Evolutionary conservation across 805 yeast species (phyloP), one percentile per base, ranked within the genome.

Genomic region (Pichia membranifaciens): DNA sequence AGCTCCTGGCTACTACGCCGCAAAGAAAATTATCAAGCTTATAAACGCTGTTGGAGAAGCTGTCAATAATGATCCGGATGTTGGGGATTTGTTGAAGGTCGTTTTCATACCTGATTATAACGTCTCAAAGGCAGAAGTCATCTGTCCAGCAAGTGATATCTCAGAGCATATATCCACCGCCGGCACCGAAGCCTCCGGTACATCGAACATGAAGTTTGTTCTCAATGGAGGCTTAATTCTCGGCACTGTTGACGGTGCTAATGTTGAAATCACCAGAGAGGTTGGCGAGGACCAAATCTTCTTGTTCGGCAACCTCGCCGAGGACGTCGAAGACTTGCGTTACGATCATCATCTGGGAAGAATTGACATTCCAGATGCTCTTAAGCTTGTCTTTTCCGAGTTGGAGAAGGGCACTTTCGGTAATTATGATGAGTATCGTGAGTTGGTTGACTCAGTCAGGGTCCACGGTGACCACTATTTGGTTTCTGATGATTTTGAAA

Each of bases 1-100:
- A 50, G 97, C 97, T 10, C 97, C 97, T n/a, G 97, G 97, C 54
- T 89, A 89, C 66, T 89, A 87, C 70, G 87, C 89, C 81, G 97
- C 97, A 50, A 89, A 89, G 69, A 78, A 85, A 49, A 86, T 89
- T 60, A 90, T 89, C 63, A 87, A 88, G 66, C 74, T 89, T 65
- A 78, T 89, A 61, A 89, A 86, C 65, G 68, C 85, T 45, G 96
- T 88, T 34, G 82, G 86, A 29, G 81, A 78, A 5, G 91, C 87
- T 43, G 80, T 89, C 53, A 89, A 89, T 68, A 75, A 74, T 51
- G 97, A 89, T 62, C 67, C 74, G 1, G 90, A 83, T 25, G 74
- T 87, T 60, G 86, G 76, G 33, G 84, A 83, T 56, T 71, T 84
- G 58, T 76, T 89, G 59, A 87, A 89, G 69, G 96, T 88, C 47